phyloP scores from a whole-genome alignment of 164 flowering plant species.

The Umbellularia californica region DNA sequence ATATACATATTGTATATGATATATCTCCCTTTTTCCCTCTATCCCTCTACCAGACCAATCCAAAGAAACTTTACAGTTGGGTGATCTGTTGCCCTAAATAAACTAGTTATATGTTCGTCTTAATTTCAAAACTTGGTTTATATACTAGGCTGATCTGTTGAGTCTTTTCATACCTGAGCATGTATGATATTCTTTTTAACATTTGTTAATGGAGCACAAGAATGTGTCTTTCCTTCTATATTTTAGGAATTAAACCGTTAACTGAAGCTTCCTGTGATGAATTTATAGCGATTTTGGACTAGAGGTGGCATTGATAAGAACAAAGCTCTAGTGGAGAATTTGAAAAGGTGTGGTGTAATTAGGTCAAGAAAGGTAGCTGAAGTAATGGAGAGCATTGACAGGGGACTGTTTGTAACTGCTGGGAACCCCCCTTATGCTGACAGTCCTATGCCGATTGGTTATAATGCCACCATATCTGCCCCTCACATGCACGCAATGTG shows the following conservation, averaged over 20 bases:
- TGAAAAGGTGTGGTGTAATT: constrained; percentile 65
- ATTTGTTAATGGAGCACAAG: no score
- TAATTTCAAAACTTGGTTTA: no score
- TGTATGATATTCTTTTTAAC: no score
- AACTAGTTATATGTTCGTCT: no score
- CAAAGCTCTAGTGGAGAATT: constrained; percentile 61
- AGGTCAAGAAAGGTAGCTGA: constrained; percentile 65
- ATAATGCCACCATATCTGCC: constrained; percentile 96
- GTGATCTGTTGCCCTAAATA: no score
- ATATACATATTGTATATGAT: no score
- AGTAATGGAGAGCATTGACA: constrained; percentile 79
- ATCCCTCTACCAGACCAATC: no score
- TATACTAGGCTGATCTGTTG: no score
- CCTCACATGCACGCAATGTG: constrained; percentile 99
- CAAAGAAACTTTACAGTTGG: no score
- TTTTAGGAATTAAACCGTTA: not conserved
- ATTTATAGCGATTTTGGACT: constrained; percentile 50
- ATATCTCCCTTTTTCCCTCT: no score
- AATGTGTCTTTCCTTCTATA: no score
- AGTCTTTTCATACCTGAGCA: no score
- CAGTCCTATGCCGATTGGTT: constrained; percentile 83
- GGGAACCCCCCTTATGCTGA: constrained; percentile 68
- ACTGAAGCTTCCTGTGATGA: constrained; percentile 12
- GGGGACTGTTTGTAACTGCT: constrained; percentile 78
- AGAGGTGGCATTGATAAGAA: constrained; percentile 42